Conservation (phyloP, 441 rosid species). For the Mallotus japonicus region DNA sequence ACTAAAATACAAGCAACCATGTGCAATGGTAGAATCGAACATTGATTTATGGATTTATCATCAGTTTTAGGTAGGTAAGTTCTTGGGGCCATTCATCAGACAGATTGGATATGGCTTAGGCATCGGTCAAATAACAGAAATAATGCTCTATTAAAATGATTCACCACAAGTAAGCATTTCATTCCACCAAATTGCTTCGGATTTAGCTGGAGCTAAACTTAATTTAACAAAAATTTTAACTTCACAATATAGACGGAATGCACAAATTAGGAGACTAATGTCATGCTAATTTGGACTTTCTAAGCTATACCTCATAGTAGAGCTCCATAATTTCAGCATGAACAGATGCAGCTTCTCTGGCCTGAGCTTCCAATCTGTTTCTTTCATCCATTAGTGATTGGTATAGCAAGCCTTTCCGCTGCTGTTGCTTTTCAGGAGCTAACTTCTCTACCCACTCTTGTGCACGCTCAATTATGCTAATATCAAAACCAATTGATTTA, state of each 20-base stretch:
- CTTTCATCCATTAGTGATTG: slow-evolving; percentile 79
- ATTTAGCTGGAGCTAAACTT: neutral
- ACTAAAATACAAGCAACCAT: neutral
- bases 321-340: slow-evolving; percentile 61
- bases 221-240: slow-evolving; percentile 4
- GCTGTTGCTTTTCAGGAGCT: slow-evolving; percentile 68
- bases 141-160: too few species aligned
- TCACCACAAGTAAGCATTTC: too few species aligned
- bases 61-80: neutral
- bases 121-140: neutral
- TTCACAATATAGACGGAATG: neutral
- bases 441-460: slow-evolving; percentile 69
- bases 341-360: slow-evolving; percentile 49
- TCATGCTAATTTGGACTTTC: slow-evolving; percentile 1
- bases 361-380: slow-evolving; percentile 61
- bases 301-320: slow-evolving; percentile 59
- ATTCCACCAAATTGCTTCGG: neutral
- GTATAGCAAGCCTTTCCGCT: slow-evolving; percentile 60
- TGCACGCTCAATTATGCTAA: slow-evolving; percentile 58
- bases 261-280: slow-evolving; percentile 6
- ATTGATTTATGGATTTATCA: neutral
- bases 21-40: neutral
- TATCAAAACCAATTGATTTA: slow-evolving; percentile 73
- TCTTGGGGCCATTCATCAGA: neutral
- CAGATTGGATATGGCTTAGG: neutral